Evolutionary conservation across 805 yeast genomes (phyloP).

Genomic region (Torulaspora delbrueckii): DNA sequence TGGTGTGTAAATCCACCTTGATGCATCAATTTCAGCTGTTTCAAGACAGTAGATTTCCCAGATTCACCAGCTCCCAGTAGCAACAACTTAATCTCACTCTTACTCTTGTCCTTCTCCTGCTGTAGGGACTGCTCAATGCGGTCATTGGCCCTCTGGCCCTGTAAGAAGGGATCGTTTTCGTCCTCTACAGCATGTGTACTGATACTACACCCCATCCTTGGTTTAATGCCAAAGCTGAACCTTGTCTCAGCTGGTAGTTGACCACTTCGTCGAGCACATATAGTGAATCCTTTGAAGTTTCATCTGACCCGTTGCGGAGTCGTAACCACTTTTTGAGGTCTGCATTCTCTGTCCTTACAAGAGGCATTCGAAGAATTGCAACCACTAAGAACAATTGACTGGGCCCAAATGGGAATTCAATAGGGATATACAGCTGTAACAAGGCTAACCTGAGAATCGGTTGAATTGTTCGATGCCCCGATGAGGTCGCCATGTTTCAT

Average conservation of each 20-base stretch:
- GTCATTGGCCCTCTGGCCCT: conserved; percentile 52
- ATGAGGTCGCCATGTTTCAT: not conserved
- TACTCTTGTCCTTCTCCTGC: conserved; percentile 48
- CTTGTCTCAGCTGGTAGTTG: not conserved
- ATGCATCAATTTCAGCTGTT: conserved; percentile 81
- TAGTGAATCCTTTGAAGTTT: not conserved
- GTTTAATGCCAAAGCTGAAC: not conserved
- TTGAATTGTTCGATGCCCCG: not conserved
- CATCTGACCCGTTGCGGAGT: not conserved
- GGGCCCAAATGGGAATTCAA: not conserved
- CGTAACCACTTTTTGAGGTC: not conserved
- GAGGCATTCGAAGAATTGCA: not conserved
- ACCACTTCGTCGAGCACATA: not conserved
- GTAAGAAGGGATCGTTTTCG: conserved; percentile 50
- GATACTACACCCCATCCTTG: conserved; percentile 63
- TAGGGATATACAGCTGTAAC: not conserved
- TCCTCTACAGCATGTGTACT: conserved; percentile 41
- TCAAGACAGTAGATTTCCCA: conserved; percentile 88
- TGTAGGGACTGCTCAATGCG: conserved; percentile 60
- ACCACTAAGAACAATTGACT: not conserved
- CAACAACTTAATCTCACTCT: conserved; percentile 61
- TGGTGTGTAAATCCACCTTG: conserved; percentile 76
- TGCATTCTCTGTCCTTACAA: not conserved
- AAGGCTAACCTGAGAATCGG: not conserved
- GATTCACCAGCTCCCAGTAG: conserved; percentile 93